phyloP scores from a whole-genome alignment of 2,329 filamentous ascomycete genomes.

The Colletotrichum lupini region DNA sequence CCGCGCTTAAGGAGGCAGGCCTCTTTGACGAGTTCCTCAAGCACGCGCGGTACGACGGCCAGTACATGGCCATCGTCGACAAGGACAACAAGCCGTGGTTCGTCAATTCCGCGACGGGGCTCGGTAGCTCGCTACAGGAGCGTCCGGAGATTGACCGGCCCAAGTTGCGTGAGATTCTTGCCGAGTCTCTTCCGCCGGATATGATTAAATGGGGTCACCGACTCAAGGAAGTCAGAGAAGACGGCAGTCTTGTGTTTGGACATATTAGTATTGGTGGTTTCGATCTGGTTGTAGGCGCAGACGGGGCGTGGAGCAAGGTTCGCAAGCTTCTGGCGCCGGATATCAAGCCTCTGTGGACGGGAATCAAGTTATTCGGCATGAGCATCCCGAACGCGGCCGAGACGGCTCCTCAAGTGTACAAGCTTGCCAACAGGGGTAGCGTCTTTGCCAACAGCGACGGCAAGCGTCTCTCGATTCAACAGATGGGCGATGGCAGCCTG shows the following conservation, averaged over 20 bases:
- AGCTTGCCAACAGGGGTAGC: conserved; percentile 59
- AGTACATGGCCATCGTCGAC: conserved; percentile 59
- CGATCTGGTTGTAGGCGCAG: conserved; percentile 50
- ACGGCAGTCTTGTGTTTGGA: conserved; percentile 51
- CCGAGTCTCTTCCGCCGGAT: conserved; percentile 55
- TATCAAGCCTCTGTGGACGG: conserved; percentile 56
- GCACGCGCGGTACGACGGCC: conserved; percentile 62
- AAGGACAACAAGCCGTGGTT: conserved; percentile 50
- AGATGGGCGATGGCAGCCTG: conserved; percentile 61
- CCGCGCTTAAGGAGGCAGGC: conserved; percentile 60
- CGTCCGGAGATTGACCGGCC: conserved; percentile 66
- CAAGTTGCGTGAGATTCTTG: conserved; percentile 55
- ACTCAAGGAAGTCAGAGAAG: conserved; percentile 51
- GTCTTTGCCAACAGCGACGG: conserved; percentile 57
- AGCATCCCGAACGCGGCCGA: conserved; percentile 52
- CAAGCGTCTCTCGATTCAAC: conserved; percentile 50
- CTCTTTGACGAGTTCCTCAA: conserved; percentile 62
- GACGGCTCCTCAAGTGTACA: conserved; percentile 54
- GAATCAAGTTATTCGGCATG: conserved; percentile 56
- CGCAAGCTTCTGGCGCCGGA: conserved; percentile 48
- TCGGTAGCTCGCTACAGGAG: conserved; percentile 45
- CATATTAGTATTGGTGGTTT: conserved; percentile 49
- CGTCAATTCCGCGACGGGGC: conserved; percentile 34
- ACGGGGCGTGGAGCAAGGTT: conserved; percentile 52
- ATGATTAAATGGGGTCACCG: conserved; percentile 59